Percentiles rank a stretch among this genome's conserved stretches.
phyloP scores from a whole-genome alignment of 805 yeast genomes.

The Candida succiphila region DNA sequence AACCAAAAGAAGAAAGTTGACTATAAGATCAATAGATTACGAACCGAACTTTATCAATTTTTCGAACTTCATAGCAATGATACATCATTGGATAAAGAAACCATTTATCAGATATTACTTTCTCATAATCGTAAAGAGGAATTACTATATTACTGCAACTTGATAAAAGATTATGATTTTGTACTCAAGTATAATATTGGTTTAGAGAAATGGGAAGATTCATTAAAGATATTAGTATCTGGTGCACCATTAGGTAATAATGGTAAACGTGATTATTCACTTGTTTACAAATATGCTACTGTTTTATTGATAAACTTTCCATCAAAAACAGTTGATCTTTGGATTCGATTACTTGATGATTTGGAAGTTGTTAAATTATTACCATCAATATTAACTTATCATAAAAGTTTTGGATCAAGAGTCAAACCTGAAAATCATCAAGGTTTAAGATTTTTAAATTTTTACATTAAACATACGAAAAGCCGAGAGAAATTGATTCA shows the following conservation, averaged over 20 bases:
- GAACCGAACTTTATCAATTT: slow-evolving; percentile 35
- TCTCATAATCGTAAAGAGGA: slow-evolving; percentile 58
- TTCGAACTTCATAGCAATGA: slow-evolving; percentile 36
- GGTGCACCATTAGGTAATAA: too few species aligned
- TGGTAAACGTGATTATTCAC: slow-evolving; percentile 33
- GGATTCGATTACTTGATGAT: slow-evolving; percentile 49
- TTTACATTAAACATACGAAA: slow-evolving; percentile 36
- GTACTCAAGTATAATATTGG: slow-evolving; percentile 64
- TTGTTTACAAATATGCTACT: slow-evolving; percentile 60
- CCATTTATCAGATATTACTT: slow-evolving; percentile 62
- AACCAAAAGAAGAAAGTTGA: slow-evolving; percentile 1
- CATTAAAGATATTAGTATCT: slow-evolving; percentile 47
- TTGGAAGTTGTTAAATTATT: slow-evolving; percentile 56
- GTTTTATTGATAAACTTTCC: slow-evolving; percentile 64
- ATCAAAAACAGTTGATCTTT: slow-evolving; percentile 57
- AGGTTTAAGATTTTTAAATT: slow-evolving; percentile 54
- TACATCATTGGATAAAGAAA: slow-evolving; percentile 46
- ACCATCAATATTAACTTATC: slow-evolving; percentile 69
- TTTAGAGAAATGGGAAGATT: slow-evolving; percentile 62
- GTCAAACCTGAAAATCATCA: slow-evolving; percentile 43
- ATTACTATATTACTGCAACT: slow-evolving; percentile 56
- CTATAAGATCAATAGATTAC: slow-evolving; percentile 21
- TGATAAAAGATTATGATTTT: slow-evolving; percentile 58
- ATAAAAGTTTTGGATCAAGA: slow-evolving; percentile 27
- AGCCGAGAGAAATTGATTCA: slow-evolving; percentile 42